A percentile compares a stretch with the other conserved stretches of the same genome.
Evolutionary conservation across 345 rosid species (phyloP).

Genomic region (Syzygium jambos): DNA sequence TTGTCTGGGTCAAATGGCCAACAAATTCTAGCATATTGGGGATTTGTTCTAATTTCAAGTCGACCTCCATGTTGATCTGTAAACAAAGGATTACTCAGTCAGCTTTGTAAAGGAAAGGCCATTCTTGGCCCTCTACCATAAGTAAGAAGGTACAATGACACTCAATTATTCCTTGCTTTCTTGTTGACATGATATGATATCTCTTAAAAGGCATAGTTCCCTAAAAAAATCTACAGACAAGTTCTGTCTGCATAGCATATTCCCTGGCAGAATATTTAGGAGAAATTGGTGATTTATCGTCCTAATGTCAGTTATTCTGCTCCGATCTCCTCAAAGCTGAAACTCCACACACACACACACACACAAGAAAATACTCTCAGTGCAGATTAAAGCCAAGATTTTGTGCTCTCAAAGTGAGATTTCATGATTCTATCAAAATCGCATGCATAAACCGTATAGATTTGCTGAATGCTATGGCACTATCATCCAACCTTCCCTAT

Average conservation of each 20-base stretch:
- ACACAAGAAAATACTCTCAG: neutral
- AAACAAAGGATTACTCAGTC: conserved; percentile 2
- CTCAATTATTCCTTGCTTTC: neutral
- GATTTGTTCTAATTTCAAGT: conserved; percentile 33
- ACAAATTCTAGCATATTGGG: conserved; percentile 61
- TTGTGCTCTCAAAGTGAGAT: neutral
- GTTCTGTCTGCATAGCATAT: neutral
- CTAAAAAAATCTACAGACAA: neutral
- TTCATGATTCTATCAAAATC: neutral
- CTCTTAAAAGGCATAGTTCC: neutral
- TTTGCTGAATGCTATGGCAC: neutral
- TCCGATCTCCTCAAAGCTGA: neutral
- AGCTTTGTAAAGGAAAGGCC: neutral
- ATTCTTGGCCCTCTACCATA: neutral
- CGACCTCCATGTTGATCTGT: conserved; percentile 75
- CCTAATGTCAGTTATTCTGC: neutral
- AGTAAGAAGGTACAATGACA: neutral
- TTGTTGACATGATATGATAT: neutral
- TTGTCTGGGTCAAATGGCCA: conserved; percentile 51
- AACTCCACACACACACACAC: neutral
- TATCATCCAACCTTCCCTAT: neutral
- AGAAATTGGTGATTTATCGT: neutral
- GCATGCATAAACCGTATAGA: neutral
- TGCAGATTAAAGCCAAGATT: neutral
- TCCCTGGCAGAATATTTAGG: neutral